phyloP scores from a whole-genome alignment of 2,329 filamentous ascomycete genomes.

The Triangularia setosa region DNA sequence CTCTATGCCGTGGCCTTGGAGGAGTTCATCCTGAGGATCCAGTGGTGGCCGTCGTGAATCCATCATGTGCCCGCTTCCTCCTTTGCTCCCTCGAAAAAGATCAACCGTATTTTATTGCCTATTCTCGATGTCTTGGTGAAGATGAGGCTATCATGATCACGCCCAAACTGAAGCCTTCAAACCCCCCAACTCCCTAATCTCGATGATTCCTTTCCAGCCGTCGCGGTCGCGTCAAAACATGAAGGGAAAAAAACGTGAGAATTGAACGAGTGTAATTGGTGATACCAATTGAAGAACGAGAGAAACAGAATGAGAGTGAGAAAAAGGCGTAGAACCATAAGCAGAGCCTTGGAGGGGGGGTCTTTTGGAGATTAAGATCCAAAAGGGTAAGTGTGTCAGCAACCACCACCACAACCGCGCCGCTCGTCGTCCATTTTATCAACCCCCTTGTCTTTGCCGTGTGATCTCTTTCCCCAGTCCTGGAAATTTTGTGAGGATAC shows the following conservation, averaged over 20 bases:
- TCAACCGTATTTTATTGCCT: not conserved
- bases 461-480: not conserved
- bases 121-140: not conserved
- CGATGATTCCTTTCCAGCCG: not conserved
- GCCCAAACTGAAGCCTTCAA: not conserved
- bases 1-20: slow-evolving; percentile 18
- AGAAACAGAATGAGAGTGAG: not conserved
- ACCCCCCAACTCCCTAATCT: not conserved
- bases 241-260: not conserved
- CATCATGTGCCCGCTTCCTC: not conserved
- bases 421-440: not conserved
- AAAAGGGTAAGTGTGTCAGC: not conserved
- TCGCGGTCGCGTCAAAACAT: not conserved
- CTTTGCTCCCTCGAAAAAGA: not conserved
- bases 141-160: not conserved
- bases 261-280: not conserved
- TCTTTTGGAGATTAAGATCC: not conserved
- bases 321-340: not conserved
- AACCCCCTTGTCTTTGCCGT: not conserved
- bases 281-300: not conserved
- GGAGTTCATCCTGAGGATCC: slow-evolving; percentile 3
- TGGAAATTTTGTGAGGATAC: not conserved
- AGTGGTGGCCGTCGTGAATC: not conserved
- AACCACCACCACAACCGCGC: not conserved
- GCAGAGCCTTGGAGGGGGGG: not conserved